Evolutionary conservation across 2,329 filamentous ascomycete genomes (phyloP), one percentile per base, ranked within the genome.

Genomic region (Epicoccum sorghinum): DNA sequence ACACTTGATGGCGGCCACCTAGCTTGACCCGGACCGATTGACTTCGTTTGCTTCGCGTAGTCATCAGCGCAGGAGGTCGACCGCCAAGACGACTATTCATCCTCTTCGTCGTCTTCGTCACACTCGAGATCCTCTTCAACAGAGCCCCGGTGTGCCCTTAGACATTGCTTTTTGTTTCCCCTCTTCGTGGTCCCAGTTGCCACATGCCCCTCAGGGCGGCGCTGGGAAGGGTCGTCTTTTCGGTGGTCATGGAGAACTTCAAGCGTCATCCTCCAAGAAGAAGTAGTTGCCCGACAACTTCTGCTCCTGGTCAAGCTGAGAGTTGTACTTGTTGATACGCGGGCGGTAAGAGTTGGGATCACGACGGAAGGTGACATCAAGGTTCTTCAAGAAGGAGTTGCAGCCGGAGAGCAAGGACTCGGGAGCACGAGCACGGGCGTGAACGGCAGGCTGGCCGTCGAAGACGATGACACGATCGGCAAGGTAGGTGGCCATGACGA

Each of bases 401-500:
- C 95, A 99, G 56, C 95, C 93, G 36, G 91, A 96, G 67, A 98
- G 85, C 48, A 99, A 84, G 38, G 90, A 96, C 80, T 99, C 91
- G 32, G 96, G 95, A 45, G 83, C 82, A 77, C 96, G 96, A 65
- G 95, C 96, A 65, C 88, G 91, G 48, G 95, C 86, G 65, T 96
- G 83, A 66, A 96, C 84, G 71, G 93, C 95, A 43, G 96, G 95
- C 79, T 96, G 74, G 67, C 96, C 95, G 72, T 98, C 95, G 71
- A 99, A 99, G 71, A 99, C 95, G 71, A 99, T 99, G 76, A 99
- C 95, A 65, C 95, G 90, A 73, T 99, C 96, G 40, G 95, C 86
- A 41, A 89, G 82, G 71, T 89, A 89, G 38, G 86, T 89, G 36
- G 86, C 86, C 93, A 98, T 97, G 81, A 98, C 96, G 82, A 99